These are phyloP conservation scores for Pulveroboletus ravenelii DNA, from an alignment of 768 basidiomycete genomes.

Conservation along the genomic window DNA sequence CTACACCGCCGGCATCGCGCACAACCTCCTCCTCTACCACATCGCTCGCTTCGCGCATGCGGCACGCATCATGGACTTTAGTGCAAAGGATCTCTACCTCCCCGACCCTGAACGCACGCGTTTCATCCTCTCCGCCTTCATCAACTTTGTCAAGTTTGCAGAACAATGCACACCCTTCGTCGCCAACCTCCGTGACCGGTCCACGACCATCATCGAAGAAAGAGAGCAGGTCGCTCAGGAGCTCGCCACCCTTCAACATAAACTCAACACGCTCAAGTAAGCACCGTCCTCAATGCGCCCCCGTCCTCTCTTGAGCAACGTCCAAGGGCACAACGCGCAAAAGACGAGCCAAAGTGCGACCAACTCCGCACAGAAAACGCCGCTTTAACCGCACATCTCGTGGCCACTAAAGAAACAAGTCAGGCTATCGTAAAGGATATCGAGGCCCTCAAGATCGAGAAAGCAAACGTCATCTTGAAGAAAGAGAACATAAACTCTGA, in stretches of 20 bases:
- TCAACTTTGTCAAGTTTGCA: constrained; percentile 91
- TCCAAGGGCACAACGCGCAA: constrained; percentile 53
- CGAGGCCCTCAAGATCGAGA: constrained; percentile 69
- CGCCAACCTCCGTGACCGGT: constrained; percentile 55
- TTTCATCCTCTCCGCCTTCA: constrained; percentile 76
- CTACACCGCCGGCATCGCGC: constrained; percentile 52
- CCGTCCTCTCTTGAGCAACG: neutral
- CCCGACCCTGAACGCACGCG: constrained; percentile 76
- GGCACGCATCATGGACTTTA: constrained; percentile 74
- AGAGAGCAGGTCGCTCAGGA: constrained; percentile 54
- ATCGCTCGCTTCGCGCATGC: constrained; percentile 71
- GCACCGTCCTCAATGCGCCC: constrained; percentile 10
- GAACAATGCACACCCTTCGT: constrained; percentile 67
- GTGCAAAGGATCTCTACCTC: constrained; percentile 62
- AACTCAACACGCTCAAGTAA: constrained; percentile 55
- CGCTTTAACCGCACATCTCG: constrained; percentile 57
- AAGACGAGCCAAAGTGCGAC: constrained; percentile 67
- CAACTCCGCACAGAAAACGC: constrained; percentile 56
- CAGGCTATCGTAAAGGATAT: constrained; percentile 56
- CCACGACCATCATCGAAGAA: constrained; percentile 52
- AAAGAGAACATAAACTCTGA: constrained; percentile 68
- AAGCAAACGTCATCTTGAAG: constrained; percentile 55
- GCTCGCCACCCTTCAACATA: constrained; percentile 44
- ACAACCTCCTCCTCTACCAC: constrained; percentile 66
- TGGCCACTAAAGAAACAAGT: constrained; percentile 66